A percentile compares a stretch with the other conserved stretches of the same genome.
phyloP scores from a whole-genome alignment of 1,139 yeast genomes.

The Geotrichum fermentans region DNA sequence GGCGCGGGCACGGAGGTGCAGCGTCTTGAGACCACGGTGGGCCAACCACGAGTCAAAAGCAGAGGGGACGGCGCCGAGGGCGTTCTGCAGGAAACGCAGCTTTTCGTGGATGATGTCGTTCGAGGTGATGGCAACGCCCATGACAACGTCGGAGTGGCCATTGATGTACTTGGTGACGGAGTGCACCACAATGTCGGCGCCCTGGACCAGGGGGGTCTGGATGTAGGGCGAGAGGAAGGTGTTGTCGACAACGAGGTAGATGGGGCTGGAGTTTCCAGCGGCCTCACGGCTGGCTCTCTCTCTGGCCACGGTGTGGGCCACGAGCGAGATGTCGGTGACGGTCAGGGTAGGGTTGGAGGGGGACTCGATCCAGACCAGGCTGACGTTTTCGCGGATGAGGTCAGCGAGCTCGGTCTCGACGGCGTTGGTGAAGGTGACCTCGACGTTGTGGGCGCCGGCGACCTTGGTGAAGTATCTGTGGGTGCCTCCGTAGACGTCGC shows the following conservation, averaged over 20 bases:
- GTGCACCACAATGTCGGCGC: conserved; percentile 85
- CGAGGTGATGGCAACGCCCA: conserved; percentile 79
- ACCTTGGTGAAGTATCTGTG: conserved; percentile 88
- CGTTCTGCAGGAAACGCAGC: conserved; percentile 76
- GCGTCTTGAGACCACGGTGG: conserved; percentile 85
- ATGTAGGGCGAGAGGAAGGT: conserved; percentile 92
- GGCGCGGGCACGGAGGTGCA: conserved; percentile 73
- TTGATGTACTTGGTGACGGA: conserved; percentile 88
- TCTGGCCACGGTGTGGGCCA: conserved; percentile 48
- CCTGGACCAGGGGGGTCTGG: conserved; percentile 75
- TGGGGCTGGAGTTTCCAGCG: conserved; percentile 42
- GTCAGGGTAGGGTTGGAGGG: conserved; percentile 85
- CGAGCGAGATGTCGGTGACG: conserved; percentile 64
- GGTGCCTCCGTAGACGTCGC: conserved; percentile 91
- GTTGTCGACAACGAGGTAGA: conserved; percentile 79
- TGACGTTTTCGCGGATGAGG: conserved; percentile 56
- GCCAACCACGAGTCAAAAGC: conserved; percentile 92
- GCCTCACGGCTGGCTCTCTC: conserved; percentile 42
- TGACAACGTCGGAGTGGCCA: conserved; percentile 89
- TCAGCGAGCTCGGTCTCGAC: conserved; percentile 55
- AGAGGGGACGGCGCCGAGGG: conserved; percentile 84
- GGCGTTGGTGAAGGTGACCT: conserved; percentile 62
- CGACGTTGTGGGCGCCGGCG: conserved; percentile 74
- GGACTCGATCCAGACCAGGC: conserved; percentile 82
- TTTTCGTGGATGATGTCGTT: conserved; percentile 55